A percentile compares a stretch with the other conserved stretches of the same genome.
Conservation (phyloP, 768 basidiomycete species). For the Boletus rubroflammeus region DNA sequence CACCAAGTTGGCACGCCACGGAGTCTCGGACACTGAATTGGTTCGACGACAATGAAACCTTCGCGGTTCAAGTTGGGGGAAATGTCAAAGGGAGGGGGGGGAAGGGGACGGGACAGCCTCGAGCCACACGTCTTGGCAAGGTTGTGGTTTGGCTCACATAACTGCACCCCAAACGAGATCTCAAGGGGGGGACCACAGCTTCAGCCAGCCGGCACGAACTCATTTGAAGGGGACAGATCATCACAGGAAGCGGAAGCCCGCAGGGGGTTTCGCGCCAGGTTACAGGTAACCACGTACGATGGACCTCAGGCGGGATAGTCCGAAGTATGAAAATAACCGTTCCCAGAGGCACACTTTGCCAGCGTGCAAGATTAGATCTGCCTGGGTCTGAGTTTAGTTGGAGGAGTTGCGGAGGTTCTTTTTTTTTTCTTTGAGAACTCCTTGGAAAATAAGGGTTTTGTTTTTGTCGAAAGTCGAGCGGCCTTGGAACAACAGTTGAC, state of each 20-base stretch:
- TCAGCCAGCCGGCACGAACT: slow-evolving; percentile 11
- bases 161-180: not conserved
- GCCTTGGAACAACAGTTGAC: slow-evolving; percentile 13
- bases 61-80: slow-evolving; percentile 22
- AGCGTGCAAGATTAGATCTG: slow-evolving; percentile 28
- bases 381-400: not conserved
- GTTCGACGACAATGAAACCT: slow-evolving; percentile 20
- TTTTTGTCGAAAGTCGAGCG: slow-evolving; percentile 4
- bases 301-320: slow-evolving; percentile 14
- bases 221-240: slow-evolving; percentile 16
- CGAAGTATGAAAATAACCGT: slow-evolving; percentile 24
- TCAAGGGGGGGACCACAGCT: slow-evolving; percentile 10
- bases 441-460: too few relatives aligned
- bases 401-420: not conserved
- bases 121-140: slow-evolving; percentile 3
- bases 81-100: not conserved
- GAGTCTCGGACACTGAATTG: slow-evolving; percentile 32
- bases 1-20: slow-evolving; percentile 16
- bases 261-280: slow-evolving; percentile 12
- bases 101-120: slow-evolving; percentile 2
- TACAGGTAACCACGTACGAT: slow-evolving; percentile 7
- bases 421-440: not conserved
- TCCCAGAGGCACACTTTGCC: slow-evolving; percentile 14
- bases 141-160: slow-evolving; percentile 8
- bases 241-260: slow-evolving; percentile 31